Conservation (phyloP, 176 grass and related monocot genomes). For the Saccharum officinarum region DNA sequence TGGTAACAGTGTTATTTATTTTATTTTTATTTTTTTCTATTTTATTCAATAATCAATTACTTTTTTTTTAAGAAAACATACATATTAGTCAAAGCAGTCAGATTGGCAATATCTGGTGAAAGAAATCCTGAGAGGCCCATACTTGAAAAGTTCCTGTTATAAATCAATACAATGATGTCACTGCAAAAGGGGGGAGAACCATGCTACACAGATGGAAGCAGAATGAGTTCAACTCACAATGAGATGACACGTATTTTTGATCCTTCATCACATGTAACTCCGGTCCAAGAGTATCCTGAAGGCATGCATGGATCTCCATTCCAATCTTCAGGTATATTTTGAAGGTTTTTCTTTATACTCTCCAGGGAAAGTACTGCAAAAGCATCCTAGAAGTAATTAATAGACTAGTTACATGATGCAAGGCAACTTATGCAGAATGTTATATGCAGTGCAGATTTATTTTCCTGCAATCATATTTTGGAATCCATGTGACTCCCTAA, state of each 20-base stretch:
- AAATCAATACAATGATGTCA: conserved; percentile 35
- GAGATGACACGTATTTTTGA: conserved; percentile 63
- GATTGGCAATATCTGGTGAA: conserved; percentile 57
- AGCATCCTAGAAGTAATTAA: conserved; percentile 18
- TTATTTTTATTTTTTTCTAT: neutral
- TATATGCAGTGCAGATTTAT: conserved; percentile 7
- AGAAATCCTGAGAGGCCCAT: conserved; percentile 72
- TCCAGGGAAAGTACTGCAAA: conserved; percentile 65
- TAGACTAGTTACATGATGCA: conserved; percentile 13
- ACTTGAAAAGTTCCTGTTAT: conserved; percentile 75
- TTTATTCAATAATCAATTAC: conserved; percentile 23
- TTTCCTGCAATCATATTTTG: conserved; percentile 1
- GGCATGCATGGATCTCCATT: conserved; percentile 96
- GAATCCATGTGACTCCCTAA: neutral
- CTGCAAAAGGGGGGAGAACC: conserved; percentile 8
- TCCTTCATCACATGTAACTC: conserved; percentile 72
- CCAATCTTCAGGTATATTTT: conserved; percentile 78
- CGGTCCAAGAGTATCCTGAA: conserved; percentile 75
- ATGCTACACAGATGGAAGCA: conserved; percentile 25
- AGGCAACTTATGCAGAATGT: neutral
- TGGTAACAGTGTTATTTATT: conserved; percentile 27
- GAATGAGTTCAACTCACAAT: conserved; percentile 63
- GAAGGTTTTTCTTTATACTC: conserved; percentile 57
- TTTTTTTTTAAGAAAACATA: conserved; percentile 41
- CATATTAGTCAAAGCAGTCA: conserved; percentile 82